Evolutionary conservation across 2,329 filamentous ascomycete species (phyloP), one percentile per base, ranked within the genome.

Genomic region (Calonectria naviculata): DNA sequence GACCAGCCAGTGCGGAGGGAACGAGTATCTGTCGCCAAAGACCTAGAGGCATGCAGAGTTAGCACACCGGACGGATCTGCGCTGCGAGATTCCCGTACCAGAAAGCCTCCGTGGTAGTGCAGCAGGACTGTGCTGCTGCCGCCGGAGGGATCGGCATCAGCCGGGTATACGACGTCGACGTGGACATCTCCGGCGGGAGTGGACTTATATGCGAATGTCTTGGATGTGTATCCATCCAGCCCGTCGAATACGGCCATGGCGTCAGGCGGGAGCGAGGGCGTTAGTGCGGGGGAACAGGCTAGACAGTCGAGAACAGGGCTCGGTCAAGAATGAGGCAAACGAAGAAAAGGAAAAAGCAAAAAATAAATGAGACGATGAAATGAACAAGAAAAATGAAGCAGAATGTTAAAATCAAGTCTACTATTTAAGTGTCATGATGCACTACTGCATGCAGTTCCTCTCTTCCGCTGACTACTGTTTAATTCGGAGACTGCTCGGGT

Each of bases 71-170:
- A 7, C 8, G 41, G 38, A 6, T 19, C 17, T 42, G 38, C 38
- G 15, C 15, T 6, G 19, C 6, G 41, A 5, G 15, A 19, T 19
- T 19, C 9, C 12, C 72, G 19, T 36, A 69, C 75, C 2, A 77
- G 44, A 7, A 76, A 77, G 4, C 75, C 75, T 0, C 75, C 75
- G 3, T 77, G 75, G 7, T 74, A 77, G 29, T 77, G 75, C 17
- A 77, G 52, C 0, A 77, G 52, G 12, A 77, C 75, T 5, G 71
- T 76, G 3, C 41, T 76, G 3, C 41, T 41, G 4, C 63, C 60
- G 2, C 31, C 54, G 9, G n/a, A 56, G 21, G 52, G 65, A 26
- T 69, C 65, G 0, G 61, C 52, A 13, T 73, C 67, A 3, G 73
- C 69, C 1, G 75, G 75, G 12, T 76, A 77, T 1, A 66, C 71